Base-by-base conservation (phyloP, 805 yeast genomes). In the Starmera pachycereana region DNA sequence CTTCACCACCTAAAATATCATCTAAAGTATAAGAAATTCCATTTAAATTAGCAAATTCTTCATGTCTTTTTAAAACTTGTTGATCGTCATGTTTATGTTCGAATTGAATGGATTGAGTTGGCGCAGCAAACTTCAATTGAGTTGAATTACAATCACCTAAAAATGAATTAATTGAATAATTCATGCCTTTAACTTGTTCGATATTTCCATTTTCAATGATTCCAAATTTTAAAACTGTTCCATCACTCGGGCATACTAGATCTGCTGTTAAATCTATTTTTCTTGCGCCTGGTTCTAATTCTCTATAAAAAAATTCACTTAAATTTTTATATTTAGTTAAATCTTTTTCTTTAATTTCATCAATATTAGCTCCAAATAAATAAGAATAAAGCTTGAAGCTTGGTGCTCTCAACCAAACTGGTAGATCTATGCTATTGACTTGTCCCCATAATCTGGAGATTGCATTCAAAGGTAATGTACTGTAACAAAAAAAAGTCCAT, bases 181-280 rank as follows among this genome's bases (percentile, higher is more conserved):
- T 86, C 76, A 92, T 76, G 8, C 98, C 98, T 63, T 92, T 92
- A 33, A 92, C 97, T 60, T 90, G 97, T 60, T 92, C 97, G 44
- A 92, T 87, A 49, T 83, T 85, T 29, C 96, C 96, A 49, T 81
- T 72, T 39, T 76, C 77, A 32, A 85, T 76, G 28, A 75, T 67
- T 19, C 99, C 99, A 43, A 86, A 73, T 51, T 86, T 89, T 43
- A 92, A 65, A 13, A 92, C 81, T 47, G 74, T 80, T 18, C 99
- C 99, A 61, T 92, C 99, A 42, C 96, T 78, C 4, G 99, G 99
- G 30, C 92, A 80, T 8, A 81, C 92, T 38, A 92, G 61, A 40
- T 78, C 74, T 3, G 78, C 65, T 13, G 71, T 70, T n/a, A 66
- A 63, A 40, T 73, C 78, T 22, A 92, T 62, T 2, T 96, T 95